Percentiles rank a stretch among this genome's conserved stretches.
Evolutionary conservation across 176 grass and related monocot species (phyloP).

Genomic region (Coix lacrymajobi): DNA sequence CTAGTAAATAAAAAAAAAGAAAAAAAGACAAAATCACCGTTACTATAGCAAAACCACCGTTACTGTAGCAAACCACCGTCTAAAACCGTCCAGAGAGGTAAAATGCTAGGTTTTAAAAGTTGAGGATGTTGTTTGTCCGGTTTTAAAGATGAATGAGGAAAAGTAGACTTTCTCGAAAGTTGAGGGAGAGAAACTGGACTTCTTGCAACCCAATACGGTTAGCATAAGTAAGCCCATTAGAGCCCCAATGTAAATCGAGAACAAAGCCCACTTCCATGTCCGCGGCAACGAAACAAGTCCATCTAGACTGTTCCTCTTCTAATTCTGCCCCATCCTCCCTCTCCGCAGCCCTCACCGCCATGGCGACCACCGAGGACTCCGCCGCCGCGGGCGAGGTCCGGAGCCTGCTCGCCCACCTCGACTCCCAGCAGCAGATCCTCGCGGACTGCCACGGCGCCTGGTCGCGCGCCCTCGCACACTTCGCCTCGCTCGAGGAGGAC

Average conservation of each 20-base stretch:
- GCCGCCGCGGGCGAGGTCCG: slow-evolving; percentile 35
- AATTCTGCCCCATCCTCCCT: not conserved
- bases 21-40: no score
- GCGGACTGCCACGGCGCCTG: slow-evolving; percentile 36
- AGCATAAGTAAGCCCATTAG: not conserved
- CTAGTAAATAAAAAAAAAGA: no score
- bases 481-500: slow-evolving; percentile 53
- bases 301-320: not conserved
- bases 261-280: slow-evolving; percentile 10
- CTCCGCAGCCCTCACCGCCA: slow-evolving; percentile 13
- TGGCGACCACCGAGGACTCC: slow-evolving; percentile 43
- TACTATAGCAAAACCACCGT: no score
- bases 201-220: no score
- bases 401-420: slow-evolving; percentile 50
- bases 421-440: slow-evolving; percentile 48
- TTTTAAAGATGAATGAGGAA: no score
- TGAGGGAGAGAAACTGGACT: no score
- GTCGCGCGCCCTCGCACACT: slow-evolving; percentile 47
- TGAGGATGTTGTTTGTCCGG: no score
- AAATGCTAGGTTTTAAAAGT: no score
- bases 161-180: no score
- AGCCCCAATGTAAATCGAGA: not conserved
- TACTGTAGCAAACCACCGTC: no score
- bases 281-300: not conserved
- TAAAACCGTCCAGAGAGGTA: no score